phyloP scores from a whole-genome alignment of 306 rosid species.

The Glycyrrhiza uralensis region DNA sequence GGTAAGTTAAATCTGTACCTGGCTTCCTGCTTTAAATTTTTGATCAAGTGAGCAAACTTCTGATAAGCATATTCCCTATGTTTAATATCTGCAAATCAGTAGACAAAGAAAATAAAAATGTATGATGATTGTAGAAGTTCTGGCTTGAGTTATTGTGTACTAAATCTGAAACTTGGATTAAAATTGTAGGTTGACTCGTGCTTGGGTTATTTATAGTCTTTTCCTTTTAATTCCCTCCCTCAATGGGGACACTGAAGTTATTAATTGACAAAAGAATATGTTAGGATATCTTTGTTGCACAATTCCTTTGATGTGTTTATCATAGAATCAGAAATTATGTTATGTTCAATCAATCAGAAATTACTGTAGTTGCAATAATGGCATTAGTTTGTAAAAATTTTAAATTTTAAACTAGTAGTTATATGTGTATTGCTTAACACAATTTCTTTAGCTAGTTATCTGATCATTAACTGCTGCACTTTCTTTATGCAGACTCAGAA shows the following conservation, averaged over 20 bases:
- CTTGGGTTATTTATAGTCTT: neutral
- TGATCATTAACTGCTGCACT: conserved; percentile 4
- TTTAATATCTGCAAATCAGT: neutral
- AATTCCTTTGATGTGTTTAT: neutral
- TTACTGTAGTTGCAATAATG: neutral
- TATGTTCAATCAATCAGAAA: neutral
- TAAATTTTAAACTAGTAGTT: neutral
- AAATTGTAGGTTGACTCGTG: neutral
- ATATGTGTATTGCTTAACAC: neutral
- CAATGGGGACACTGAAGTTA: conserved; percentile 5
- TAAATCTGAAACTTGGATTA: conserved; percentile 5
- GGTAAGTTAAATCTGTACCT: conserved; percentile 53
- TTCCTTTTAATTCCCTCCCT: neutral
- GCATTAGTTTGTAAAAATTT: conserved; percentile 1
- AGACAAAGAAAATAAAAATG: neutral
- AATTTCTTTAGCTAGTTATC: conserved; percentile 2
- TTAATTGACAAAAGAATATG: neutral
- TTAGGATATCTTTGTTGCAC: conserved; percentile 3
- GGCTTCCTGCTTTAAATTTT: conserved; percentile 8
- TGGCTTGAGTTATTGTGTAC: conserved; percentile 10
- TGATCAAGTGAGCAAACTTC: neutral
- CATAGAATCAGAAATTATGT: neutral
- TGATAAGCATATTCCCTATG: neutral
- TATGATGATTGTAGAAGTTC: neutral
- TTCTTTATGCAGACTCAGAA: conserved; percentile 73